phyloP scores from a whole-genome alignment of 306 rosid species.

The Acacia melanoxylon region DNA sequence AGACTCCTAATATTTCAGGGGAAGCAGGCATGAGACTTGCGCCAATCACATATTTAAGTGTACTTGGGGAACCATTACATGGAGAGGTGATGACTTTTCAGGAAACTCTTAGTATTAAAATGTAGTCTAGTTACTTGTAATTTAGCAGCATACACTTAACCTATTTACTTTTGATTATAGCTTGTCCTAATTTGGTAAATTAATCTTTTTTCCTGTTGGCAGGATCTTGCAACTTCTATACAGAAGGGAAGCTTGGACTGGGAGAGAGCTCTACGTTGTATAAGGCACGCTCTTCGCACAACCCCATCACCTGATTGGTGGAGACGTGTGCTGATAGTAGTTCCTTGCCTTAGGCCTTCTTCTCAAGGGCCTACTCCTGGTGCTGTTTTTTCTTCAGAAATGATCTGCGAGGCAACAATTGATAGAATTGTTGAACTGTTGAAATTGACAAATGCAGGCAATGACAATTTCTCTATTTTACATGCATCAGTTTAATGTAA shows the following conservation, averaged over 20 bases:
- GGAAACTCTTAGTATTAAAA: slow-evolving; percentile 23
- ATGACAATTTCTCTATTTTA: slow-evolving; percentile 31
- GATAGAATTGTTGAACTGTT: slow-evolving; percentile 88
- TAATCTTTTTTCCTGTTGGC: slow-evolving; percentile 34
- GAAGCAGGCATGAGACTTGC: slow-evolving; percentile 82
- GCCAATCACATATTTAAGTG: slow-evolving; percentile 93
- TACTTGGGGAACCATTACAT: slow-evolving; percentile 94
- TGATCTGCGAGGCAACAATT: slow-evolving; percentile 91
- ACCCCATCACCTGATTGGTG: slow-evolving; percentile 99
- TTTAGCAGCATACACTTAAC: slow-evolving; percentile 16
- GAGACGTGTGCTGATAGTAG: slow-evolving; percentile 93
- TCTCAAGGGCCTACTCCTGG: slow-evolving; percentile 82
- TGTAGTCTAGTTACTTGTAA: slow-evolving; percentile 5
- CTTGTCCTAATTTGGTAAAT: slow-evolving; percentile 26
- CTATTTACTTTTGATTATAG: slow-evolving; percentile 28
- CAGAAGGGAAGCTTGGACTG: slow-evolving; percentile 96
- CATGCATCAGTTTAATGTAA: background rate
- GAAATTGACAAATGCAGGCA: slow-evolving; percentile 93
- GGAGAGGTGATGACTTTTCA: slow-evolving; percentile 80
- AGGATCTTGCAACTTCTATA: slow-evolving; percentile 85
- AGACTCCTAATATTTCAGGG: slow-evolving; percentile 62
- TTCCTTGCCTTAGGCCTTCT: slow-evolving; percentile 73
- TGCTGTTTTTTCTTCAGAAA: slow-evolving; percentile 94
- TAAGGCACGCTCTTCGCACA: slow-evolving; percentile 88
- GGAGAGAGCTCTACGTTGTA: slow-evolving; percentile 97